Conservation (phyloP, 2,329 filamentous ascomycete genomes). For the Colletotrichum musae region DNA sequence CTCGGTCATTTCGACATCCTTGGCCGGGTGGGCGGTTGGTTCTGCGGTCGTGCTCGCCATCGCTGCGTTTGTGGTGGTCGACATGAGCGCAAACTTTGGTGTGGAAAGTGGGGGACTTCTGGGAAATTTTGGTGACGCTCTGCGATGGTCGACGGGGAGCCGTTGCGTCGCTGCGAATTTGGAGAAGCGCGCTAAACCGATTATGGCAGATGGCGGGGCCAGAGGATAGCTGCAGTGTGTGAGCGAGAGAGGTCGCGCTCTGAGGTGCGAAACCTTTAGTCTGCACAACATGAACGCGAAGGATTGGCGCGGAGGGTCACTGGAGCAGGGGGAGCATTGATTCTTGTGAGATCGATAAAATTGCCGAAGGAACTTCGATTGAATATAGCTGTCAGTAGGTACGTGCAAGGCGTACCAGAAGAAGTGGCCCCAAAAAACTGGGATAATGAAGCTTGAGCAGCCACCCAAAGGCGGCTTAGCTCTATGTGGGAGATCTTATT, state of each 20-base stretch:
- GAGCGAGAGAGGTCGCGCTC: constrained; percentile 18
- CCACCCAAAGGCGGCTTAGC: no score
- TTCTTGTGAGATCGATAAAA: no score
- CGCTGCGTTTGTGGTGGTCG: constrained; percentile 2
- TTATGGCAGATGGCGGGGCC: constrained; percentile 13
- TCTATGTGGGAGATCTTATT: no score
- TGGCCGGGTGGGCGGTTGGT: constrained; percentile 7
- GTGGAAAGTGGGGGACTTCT: constrained; percentile 38
- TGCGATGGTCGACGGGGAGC: constrained; percentile 22
- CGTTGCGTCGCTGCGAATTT: constrained; percentile 20
- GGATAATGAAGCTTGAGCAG: no score
- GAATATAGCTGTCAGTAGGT: no score
- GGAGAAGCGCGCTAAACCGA: constrained; percentile 19
- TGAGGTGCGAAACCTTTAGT: constrained; percentile 8
- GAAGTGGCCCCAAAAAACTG: no score
- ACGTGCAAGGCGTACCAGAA: no score
- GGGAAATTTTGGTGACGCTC: constrained; percentile 36
- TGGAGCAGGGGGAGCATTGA: not conserved
- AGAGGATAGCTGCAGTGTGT: constrained; percentile 2
- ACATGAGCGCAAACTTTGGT: constrained; percentile 25
- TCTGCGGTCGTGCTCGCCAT: constrained; percentile 29
- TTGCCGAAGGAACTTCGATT: no score
- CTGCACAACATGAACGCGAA: constrained; percentile 12
- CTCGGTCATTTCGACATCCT: constrained; percentile 22
- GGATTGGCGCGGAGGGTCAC: not conserved